Percentiles rank a stretch among this genome's conserved stretches.
These are phyloP conservation scores for Calamus simplicifolius DNA, from an alignment of 176 grass and related monocot genomes.

Conservation along the genomic window DNA sequence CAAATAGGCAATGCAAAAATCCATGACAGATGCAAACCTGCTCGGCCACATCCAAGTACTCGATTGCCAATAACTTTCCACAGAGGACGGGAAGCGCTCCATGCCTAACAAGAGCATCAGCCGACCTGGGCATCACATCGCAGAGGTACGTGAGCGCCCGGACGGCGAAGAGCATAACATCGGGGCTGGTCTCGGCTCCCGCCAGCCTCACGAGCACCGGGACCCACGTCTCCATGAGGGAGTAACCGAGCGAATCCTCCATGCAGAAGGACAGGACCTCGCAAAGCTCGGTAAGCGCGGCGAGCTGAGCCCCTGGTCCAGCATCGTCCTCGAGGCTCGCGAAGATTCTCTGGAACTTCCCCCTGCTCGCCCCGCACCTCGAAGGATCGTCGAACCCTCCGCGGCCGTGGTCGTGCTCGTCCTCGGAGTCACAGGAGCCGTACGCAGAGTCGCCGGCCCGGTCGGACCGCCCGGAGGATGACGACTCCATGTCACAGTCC, in stretches of 20 bases:
- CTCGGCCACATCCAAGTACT: constrained; percentile 89
- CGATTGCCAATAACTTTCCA: constrained; percentile 50
- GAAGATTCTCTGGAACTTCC: constrained; percentile 51
- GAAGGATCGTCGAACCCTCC: constrained; percentile 16
- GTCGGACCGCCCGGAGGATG: constrained; percentile 29
- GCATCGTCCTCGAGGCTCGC: constrained; percentile 42
- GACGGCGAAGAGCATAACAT: constrained; percentile 67
- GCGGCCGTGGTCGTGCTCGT: neutral
- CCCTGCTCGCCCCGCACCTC: constrained; percentile 12
- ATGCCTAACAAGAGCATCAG: constrained; percentile 60
- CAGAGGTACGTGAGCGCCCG: constrained; percentile 92
- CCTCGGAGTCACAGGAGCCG: constrained; percentile 43
- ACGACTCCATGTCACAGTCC: constrained; percentile 55
- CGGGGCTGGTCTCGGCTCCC: constrained; percentile 28
- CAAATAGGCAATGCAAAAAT: no score
- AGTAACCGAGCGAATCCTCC: constrained; percentile 48
- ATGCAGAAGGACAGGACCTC: constrained; percentile 86
- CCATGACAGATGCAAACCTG: constrained; percentile 37
- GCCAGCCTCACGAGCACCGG: constrained; percentile 58
- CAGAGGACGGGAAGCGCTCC: constrained; percentile 77
- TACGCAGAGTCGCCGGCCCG: constrained; percentile 45
- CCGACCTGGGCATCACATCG: constrained; percentile 71
- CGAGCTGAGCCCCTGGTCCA: constrained; percentile 24
- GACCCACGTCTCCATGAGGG: constrained; percentile 49
- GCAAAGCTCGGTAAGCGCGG: constrained; percentile 72